Evolutionary conservation across 225 moss, liverwort and hornwort species (phyloP).

Genomic region (Straminergon stramineum): DNA sequence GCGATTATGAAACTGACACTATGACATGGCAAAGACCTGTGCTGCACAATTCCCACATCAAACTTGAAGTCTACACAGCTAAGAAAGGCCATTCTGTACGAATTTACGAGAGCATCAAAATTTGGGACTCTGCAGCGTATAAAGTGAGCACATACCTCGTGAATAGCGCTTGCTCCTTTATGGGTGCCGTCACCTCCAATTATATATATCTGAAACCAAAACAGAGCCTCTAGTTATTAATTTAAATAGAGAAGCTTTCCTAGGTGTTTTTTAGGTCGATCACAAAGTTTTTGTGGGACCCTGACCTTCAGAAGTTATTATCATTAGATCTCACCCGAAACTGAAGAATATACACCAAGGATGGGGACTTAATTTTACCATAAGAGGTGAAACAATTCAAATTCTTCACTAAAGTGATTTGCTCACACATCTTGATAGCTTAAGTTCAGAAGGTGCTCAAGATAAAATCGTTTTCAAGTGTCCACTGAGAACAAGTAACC

Average conservation of each 20-base stretch:
- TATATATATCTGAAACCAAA: slow-evolving; percentile 34
- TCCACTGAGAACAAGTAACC: neutral
- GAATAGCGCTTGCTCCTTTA: slow-evolving; percentile 43
- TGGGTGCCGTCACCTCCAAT: slow-evolving; percentile 62
- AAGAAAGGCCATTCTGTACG: neutral
- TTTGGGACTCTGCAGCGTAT: neutral
- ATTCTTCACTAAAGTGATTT: neutral
- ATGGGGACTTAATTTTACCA: neutral
- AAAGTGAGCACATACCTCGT: slow-evolving; percentile 20
- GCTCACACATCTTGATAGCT: neutral
- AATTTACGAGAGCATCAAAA: neutral
- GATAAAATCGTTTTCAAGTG: neutral
- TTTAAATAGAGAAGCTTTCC: neutral
- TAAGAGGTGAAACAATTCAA: neutral
- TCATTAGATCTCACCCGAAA: neutral
- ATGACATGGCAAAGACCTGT: neutral
- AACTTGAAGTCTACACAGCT: neutral
- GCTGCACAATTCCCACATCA: neutral
- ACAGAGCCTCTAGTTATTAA: neutral
- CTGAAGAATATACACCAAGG: neutral
- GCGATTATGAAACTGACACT: neutral
- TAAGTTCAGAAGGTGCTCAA: neutral
- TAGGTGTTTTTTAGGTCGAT: neutral
- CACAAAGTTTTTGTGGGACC: neutral
- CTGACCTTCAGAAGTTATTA: neutral